A percentile compares a stretch with the other conserved stretches of the same genome.
Conservation (phyloP, 108 stramenopile genomes). For the Epipyxis sp. region DNA sequence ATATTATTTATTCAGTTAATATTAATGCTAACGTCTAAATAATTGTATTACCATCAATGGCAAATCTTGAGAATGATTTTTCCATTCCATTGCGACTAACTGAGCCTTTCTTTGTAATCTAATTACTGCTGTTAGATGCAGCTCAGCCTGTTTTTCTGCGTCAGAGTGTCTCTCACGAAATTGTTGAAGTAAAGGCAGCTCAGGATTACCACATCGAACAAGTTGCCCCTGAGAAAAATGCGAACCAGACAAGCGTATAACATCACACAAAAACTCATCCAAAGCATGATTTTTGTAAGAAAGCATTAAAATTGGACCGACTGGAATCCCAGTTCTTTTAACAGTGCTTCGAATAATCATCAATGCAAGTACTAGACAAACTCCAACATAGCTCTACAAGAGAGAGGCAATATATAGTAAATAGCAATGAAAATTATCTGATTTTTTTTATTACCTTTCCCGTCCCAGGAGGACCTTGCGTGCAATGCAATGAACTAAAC, state of each 20-base stretch:
- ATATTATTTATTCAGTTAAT: too few relatives aligned
- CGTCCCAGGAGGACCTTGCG: constrained; percentile 32
- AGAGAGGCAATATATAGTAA: not conserved
- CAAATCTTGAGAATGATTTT: too few relatives aligned
- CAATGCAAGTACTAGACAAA: constrained; percentile 22
- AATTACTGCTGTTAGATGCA: too few relatives aligned
- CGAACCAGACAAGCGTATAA: not conserved
- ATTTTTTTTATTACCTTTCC: constrained; percentile 6
- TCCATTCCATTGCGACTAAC: too few relatives aligned
- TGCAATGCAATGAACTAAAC: not conserved
- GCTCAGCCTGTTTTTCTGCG: too few relatives aligned
- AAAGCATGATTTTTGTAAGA: constrained; percentile 31
- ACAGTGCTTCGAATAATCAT: not conserved
- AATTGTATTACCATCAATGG: too few relatives aligned
- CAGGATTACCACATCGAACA: not conserved
- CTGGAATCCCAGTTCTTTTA: not conserved
- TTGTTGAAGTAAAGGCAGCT: too few relatives aligned
- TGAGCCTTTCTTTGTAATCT: too few relatives aligned
- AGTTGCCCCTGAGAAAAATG: not conserved
- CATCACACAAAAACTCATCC: constrained; percentile 33
- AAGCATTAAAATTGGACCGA: constrained; percentile 16
- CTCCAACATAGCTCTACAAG: constrained; percentile 24
- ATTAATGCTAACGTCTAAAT: too few relatives aligned
- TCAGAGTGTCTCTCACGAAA: too few relatives aligned
- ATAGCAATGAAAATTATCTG: not conserved